phyloP scores from a whole-genome alignment of 2,329 filamentous ascomycete species.

The Exophiala mesophila region DNA sequence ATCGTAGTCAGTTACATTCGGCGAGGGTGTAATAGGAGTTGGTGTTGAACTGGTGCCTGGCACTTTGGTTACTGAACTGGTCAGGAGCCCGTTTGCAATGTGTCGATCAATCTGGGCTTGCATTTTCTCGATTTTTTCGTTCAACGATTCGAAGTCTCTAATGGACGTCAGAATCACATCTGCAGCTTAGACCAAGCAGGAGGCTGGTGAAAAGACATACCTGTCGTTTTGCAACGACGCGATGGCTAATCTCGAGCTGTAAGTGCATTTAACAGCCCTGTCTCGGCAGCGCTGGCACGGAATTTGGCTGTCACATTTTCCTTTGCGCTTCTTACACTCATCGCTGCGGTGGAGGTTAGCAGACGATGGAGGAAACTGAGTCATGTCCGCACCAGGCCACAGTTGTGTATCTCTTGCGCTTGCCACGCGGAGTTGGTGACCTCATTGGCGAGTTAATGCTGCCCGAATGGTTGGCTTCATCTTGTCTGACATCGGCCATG shows the following conservation, averaged over 20 bases:
- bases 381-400: neutral
- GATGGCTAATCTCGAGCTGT: conserved; percentile 1
- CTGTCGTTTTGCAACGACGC: neutral
- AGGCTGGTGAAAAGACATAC: neutral
- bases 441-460: neutral
- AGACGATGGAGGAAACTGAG: neutral
- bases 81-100: neutral
- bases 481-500: neutral
- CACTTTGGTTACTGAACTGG: neutral
- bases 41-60: neutral
- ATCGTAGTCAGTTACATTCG: neutral
- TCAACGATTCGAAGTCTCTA: neutral
- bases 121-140: conserved; percentile 1
- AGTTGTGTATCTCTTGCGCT: conserved; percentile 1
- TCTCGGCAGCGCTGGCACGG: neutral
- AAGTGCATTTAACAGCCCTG: neutral
- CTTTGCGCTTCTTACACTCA: conserved; percentile 3
- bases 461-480: neutral
- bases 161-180: neutral
- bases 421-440: conserved; percentile 1
- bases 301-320: conserved; percentile 2
- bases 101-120: conserved; percentile 10
- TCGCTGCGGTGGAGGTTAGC: neutral
- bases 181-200: neutral
- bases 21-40: neutral